Percentiles rank a stretch among this genome's conserved stretches.
phyloP scores from a whole-genome alignment of 2,329 filamentous ascomycete species.

The Ophiocordyceps sinensis region DNA sequence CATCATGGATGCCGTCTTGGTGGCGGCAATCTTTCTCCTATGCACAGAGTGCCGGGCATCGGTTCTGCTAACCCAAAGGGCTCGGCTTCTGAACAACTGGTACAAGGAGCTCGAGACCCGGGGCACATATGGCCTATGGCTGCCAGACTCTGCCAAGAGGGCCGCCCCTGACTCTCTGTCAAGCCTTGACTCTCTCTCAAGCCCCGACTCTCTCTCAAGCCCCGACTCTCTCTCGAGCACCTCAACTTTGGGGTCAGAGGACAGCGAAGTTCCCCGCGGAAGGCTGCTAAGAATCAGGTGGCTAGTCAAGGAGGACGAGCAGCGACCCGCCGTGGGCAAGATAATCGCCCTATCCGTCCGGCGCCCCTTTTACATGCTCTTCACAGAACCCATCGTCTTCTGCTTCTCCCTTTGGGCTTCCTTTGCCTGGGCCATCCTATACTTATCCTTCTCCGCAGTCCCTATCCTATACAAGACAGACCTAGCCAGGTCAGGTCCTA shows the following conservation, averaged over 20 bases:
- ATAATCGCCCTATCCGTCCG: constrained; percentile 64
- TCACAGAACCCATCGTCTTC: constrained; percentile 67
- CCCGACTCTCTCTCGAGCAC: too few relatives aligned
- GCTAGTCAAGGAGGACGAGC: constrained; percentile 67
- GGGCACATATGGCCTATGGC: constrained; percentile 37
- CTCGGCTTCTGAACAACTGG: constrained; percentile 59
- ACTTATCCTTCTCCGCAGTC: constrained; percentile 69
- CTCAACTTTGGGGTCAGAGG: too few relatives aligned
- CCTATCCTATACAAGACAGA: constrained; percentile 57
- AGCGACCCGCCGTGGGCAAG: constrained; percentile 49
- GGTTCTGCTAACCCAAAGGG: constrained; percentile 66
- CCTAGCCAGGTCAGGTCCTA: constrained; percentile 53
- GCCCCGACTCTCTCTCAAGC: constrained; percentile 23
- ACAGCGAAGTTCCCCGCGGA: too few relatives aligned
- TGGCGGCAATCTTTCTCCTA: constrained; percentile 45
- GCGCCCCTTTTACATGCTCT: constrained; percentile 63
- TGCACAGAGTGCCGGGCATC: constrained; percentile 75
- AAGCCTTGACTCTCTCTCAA: too few relatives aligned
- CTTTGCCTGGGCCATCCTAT: constrained; percentile 82
- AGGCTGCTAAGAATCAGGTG: too few relatives aligned
- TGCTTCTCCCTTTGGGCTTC: constrained; percentile 83
- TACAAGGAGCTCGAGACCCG: constrained; percentile 57
- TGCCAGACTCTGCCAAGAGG: too few relatives aligned
- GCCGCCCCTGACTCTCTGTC: too few relatives aligned
- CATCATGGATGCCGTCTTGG: constrained; percentile 50